phyloP scores from a whole-genome alignment of 495 filamentous ascomycete genomes.

The Penicillium egyptiacum region DNA sequence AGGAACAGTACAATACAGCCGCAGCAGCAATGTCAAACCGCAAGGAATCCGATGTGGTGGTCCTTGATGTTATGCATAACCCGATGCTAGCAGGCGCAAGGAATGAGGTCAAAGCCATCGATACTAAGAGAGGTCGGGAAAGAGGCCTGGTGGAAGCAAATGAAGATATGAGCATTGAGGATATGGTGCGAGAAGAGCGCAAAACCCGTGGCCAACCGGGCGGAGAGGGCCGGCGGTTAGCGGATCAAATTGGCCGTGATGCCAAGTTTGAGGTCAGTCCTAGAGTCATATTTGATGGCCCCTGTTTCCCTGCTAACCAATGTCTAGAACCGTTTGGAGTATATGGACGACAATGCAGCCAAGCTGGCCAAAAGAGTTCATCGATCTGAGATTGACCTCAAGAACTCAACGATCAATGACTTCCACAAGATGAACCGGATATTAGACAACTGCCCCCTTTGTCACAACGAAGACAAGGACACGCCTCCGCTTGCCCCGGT shows the following conservation, averaged over 20 bases:
- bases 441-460: constrained; percentile 85
- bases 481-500: constrained; percentile 85
- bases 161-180: constrained; percentile 92
- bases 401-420: constrained; percentile 82
- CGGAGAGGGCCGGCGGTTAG: constrained; percentile 77
- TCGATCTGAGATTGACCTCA: constrained; percentile 84
- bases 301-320: constrained; percentile 28
- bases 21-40: constrained; percentile 58
- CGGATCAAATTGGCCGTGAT: constrained; percentile 91
- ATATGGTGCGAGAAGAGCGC: constrained; percentile 93
- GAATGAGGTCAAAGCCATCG: constrained; percentile 72
- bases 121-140: constrained; percentile 75
- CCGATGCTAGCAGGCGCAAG: constrained; percentile 74
- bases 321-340: constrained; percentile 78
- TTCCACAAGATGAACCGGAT: constrained; percentile 89
- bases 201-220: constrained; percentile 75
- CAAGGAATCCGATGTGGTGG: constrained; percentile 65
- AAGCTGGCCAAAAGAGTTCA: constrained; percentile 89
- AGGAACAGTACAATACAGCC: constrained; percentile 79
- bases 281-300: background rate
- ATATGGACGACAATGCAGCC: constrained; percentile 93
- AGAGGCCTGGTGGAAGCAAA: constrained; percentile 82
- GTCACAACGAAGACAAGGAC: constrained; percentile 85
- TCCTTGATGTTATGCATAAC: constrained; percentile 84
- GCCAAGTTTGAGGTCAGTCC: constrained; percentile 72